Percentiles rank a stretch among this genome's conserved stretches.
phyloP scores from a whole-genome alignment of 192 early-diverging fungal genomes.

The Pilobolus umbonatus region DNA sequence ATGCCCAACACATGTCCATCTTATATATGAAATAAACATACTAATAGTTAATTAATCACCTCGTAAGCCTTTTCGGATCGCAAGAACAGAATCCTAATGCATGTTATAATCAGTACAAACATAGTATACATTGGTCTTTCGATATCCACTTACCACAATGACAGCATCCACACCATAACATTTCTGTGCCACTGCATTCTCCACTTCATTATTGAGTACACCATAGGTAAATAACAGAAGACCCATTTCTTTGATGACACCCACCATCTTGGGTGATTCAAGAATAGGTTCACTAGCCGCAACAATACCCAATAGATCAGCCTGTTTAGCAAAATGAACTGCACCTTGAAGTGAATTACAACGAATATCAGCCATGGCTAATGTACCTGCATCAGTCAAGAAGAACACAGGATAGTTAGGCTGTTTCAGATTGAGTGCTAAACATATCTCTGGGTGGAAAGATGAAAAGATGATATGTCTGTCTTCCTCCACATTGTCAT shows the following conservation, averaged over 20 bases:
- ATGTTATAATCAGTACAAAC: not conserved
- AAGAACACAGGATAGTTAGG: slow-evolving; percentile 87
- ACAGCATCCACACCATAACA: slow-evolving; percentile 83
- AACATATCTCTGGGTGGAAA: slow-evolving; percentile 87
- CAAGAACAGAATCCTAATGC: slow-evolving; percentile 9
- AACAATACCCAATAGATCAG: slow-evolving; percentile 77
- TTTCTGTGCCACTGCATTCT: slow-evolving; percentile 66
- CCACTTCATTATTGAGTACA: slow-evolving; percentile 68
- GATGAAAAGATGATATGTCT: slow-evolving; percentile 88
- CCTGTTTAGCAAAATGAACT: slow-evolving; percentile 68
- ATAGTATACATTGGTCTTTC: not conserved
- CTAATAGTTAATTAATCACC: not conserved
- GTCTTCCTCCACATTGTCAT: slow-evolving; percentile 45
- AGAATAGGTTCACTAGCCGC: slow-evolving; percentile 66
- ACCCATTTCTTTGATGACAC: slow-evolving; percentile 65
- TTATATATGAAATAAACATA: not conserved
- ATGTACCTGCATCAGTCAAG: slow-evolving; percentile 79
- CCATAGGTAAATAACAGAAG: slow-evolving; percentile 82
- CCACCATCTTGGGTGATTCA: slow-evolving; percentile 66
- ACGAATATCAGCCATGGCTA: slow-evolving; percentile 69
- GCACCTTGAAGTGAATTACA: slow-evolving; percentile 79
- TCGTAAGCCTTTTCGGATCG: slow-evolving; percentile 8
- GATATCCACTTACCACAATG: slow-evolving; percentile 57
- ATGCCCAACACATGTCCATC: no score
- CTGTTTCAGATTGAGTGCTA: slow-evolving; percentile 83